These are phyloP conservation scores for Oryza meyeriana DNA, from an alignment of 176 grass and related monocot species.

Conservation along the genomic window DNA sequence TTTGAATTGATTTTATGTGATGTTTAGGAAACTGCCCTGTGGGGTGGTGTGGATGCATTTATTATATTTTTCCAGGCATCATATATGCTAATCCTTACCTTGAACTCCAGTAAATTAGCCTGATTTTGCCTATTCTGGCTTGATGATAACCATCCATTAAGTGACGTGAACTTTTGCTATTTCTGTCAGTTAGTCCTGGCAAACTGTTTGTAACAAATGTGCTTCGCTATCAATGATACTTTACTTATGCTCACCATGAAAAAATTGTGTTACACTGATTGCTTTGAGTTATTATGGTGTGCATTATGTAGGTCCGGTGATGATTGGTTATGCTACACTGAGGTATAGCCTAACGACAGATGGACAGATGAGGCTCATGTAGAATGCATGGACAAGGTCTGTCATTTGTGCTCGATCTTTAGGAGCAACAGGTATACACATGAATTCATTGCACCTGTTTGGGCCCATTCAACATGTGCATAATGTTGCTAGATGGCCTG, in stretches of 20 bases:
- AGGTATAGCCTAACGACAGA: background rate
- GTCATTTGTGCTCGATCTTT: background rate
- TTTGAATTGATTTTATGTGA: background rate
- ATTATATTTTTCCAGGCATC: background rate
- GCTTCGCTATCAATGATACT: background rate
- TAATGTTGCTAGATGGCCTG: background rate
- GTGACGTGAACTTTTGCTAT: background rate
- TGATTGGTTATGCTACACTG: background rate
- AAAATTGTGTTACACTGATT: background rate
- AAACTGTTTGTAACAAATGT: background rate
- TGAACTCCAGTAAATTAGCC: background rate
- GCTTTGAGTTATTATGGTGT: background rate
- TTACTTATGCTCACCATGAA: background rate
- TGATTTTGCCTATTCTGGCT: background rate
- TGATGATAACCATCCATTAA: background rate
- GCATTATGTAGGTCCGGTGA: constrained; percentile 11
- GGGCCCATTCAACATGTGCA: background rate
- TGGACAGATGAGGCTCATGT: background rate
- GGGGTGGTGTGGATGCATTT: background rate
- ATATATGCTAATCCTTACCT: background rate
- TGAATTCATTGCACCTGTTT: background rate
- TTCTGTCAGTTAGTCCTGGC: background rate
- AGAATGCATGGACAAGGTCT: background rate
- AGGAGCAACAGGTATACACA: background rate
- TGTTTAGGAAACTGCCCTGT: too few relatives aligned